Percentiles rank a stretch among this genome's conserved stretches.
Conservation (phyloP, 768 basidiomycete species). For the Podaxis sp. region DNA sequence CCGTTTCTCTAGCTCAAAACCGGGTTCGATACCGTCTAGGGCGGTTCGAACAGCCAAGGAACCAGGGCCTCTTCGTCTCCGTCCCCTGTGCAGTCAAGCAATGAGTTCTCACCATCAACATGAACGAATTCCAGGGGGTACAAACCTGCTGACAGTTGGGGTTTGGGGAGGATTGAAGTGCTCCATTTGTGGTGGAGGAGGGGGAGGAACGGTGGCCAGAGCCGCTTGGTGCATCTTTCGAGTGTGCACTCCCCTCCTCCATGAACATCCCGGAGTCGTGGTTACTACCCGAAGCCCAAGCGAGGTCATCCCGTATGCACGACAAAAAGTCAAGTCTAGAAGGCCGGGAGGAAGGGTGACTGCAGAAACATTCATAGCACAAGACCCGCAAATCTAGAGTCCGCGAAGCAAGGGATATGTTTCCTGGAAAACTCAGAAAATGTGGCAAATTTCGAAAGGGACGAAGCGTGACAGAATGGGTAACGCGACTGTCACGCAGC, state of each 20-base stretch:
- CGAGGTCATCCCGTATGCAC: background rate
- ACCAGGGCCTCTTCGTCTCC: slow-evolving; percentile 3
- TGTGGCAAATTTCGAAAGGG: slow-evolving; percentile 4
- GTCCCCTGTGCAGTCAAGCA: background rate
- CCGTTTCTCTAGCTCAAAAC: slow-evolving; percentile 16
- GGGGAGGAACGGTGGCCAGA: background rate
- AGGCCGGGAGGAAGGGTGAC: slow-evolving; percentile 1
- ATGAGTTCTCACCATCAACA: background rate
- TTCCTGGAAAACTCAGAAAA: background rate
- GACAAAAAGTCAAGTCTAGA: slow-evolving; percentile 3
- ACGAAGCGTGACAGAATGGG: background rate
- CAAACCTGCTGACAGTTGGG: background rate
- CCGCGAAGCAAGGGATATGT: background rate
- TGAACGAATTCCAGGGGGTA: background rate
- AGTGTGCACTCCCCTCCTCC: background rate
- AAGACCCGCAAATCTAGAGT: background rate
- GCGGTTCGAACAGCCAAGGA: background rate
- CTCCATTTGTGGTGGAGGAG: background rate
- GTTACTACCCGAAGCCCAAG: background rate
- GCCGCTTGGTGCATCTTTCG: background rate
- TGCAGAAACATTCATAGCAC: background rate
- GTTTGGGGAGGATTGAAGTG: background rate
- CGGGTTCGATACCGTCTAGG: background rate
- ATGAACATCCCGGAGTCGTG: background rate
- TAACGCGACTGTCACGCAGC: slow-evolving; percentile 8